Evolutionary conservation across 305 asterid species (phyloP).

Genomic region (Lippia alba): DNA sequence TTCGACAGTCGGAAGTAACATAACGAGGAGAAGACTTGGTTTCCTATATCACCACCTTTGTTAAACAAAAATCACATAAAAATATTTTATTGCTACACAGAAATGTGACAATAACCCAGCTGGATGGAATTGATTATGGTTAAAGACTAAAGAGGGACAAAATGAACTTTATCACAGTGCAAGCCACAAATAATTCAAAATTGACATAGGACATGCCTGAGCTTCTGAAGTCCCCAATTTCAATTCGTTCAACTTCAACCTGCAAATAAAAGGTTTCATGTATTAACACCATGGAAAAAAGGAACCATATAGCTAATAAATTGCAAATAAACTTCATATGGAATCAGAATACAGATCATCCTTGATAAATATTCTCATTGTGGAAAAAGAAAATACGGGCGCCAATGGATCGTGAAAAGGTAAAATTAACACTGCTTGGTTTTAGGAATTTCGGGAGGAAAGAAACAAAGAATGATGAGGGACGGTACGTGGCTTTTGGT

Average conservation of each 20-base stretch:
- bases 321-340: slow-evolving; percentile 14
- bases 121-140: neutral
- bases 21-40: neutral
- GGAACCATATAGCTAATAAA: slow-evolving; percentile 3
- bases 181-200: slow-evolving; percentile 18
- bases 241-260: slow-evolving; percentile 91
- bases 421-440: neutral
- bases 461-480: too few relatives aligned
- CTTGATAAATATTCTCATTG: slow-evolving; percentile 10
- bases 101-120: neutral
- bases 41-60: slow-evolving; percentile 2
- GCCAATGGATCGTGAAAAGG: slow-evolving; percentile 11
- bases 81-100: neutral
- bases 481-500: too few relatives aligned
- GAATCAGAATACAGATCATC: slow-evolving; percentile 19
- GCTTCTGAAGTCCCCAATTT: slow-evolving; percentile 72
- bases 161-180: slow-evolving; percentile 18
- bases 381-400: neutral
- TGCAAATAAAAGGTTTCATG: slow-evolving; percentile 42
- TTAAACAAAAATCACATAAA: neutral
- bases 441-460: too few relatives aligned
- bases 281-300: slow-evolving; percentile 17
- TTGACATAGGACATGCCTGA: slow-evolving; percentile 56
- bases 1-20: slow-evolving; percentile 6
- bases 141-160: neutral